phyloP scores from a whole-genome alignment of 441 rosid species.

The Geranium incanum region DNA sequence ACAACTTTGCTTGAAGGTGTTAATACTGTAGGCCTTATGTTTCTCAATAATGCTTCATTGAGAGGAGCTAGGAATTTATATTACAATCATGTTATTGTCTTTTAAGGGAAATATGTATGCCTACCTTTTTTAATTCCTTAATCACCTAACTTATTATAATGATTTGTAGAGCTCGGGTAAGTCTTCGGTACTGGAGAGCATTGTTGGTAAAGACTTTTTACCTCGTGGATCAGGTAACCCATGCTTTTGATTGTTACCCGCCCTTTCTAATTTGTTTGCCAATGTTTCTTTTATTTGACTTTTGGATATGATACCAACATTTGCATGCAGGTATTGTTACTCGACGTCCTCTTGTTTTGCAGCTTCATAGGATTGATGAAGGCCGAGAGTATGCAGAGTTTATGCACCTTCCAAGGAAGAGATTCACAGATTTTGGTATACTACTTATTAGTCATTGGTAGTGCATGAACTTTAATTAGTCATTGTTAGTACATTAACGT shows the following conservation, averaged over 20 bases:
- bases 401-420: conserved; percentile 84
- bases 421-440: conserved; percentile 73
- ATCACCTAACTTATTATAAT: conserved; percentile 12
- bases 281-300: conserved; percentile 4
- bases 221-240: conserved; percentile 89
- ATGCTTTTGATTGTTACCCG: conserved; percentile 14
- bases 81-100: not conserved
- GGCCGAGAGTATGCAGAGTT: conserved; percentile 91
- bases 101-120: not conserved
- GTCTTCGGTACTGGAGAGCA: conserved; percentile 86
- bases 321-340: conserved; percentile 78
- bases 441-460: not conserved
- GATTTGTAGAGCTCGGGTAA: conserved; percentile 79
- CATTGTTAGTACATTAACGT: not conserved
- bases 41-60: not conserved
- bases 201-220: conserved; percentile 88
- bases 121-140: not conserved
- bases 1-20: not conserved
- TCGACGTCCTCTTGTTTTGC: conserved; percentile 89
- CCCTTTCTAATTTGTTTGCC: conserved; percentile 4
- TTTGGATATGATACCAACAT: conserved; percentile 15
- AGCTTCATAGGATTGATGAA: conserved; percentile 81
- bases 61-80: not conserved
- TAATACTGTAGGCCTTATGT: not conserved
- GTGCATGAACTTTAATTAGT: not conserved